Evolutionary conservation across 2,329 filamentous ascomycete species (phyloP), one percentile per base, ranked within the genome.

Genomic region (Epicoccum nigrum): DNA sequence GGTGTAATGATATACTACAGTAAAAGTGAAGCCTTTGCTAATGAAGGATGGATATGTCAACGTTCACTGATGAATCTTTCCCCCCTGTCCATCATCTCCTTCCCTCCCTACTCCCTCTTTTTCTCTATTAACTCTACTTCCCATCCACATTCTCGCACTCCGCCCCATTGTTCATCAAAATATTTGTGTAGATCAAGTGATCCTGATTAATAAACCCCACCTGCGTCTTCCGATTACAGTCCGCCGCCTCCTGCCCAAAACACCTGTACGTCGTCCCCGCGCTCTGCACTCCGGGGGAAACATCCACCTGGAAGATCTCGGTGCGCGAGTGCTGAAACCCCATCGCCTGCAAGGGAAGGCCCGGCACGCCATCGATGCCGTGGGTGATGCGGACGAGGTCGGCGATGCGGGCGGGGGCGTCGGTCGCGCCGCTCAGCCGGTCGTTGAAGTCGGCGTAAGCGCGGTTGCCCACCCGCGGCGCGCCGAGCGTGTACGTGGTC

Each of bases 381-480:
- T 90, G 86, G 1, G 87, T 89, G 49, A 89, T 76, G 58, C 87
- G 85, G 73, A 79, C 85, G 62, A 85, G 78, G 44, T 66, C 68
- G 53, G 75, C 72, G 1, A 83, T 81, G 2, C 73, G 47, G 65
- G 85, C 82, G 2, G 73, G 47, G 65, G 85, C 82, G 42, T 63
- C 59, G 6, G 38, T 45, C 1, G 58, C 58, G 7, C 58, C 52
- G 12, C 78, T 79, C 55, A 89, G 75, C 9, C 19, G 17, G 19
- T 60, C 55, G 3, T 44, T 56, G 65, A 79, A 86, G 53, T 76
- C 65, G 45, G 78, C 80, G 55, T 87, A 79, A 15, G 68, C 76
- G 2, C 63, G 61, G 73, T 87, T 86, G 58, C 85, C 87, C 13
- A 86, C 79, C 31, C 86, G 84, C 4, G 87, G 86, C 6, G 82